Evolutionary conservation across 345 rosid species (phyloP).

Genomic region (Laguncularia racemosa): DNA sequence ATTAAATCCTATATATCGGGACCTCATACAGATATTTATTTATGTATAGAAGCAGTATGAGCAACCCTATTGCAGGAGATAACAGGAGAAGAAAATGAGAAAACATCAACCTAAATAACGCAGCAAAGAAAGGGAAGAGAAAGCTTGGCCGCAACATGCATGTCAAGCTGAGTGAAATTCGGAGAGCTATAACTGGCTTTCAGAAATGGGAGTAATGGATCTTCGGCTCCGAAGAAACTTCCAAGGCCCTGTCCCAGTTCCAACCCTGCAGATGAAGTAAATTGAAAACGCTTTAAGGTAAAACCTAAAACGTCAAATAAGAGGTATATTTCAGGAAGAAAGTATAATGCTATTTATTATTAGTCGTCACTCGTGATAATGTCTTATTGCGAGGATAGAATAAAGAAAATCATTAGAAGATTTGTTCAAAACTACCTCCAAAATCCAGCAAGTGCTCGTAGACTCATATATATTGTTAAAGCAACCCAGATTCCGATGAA

Average conservation of each 20-base stretch:
- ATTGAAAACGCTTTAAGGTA: not conserved
- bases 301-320: not conserved
- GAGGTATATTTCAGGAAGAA: not conserved
- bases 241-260: constrained; percentile 93
- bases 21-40: no score
- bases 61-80: no score
- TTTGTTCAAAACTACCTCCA: constrained; percentile 52
- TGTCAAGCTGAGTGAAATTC: no score
- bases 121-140: no score
- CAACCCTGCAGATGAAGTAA: constrained; percentile 52
- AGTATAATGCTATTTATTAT: not conserved
- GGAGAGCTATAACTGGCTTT: no score
- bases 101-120: no score
- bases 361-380: not conserved
- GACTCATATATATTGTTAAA: constrained; percentile 79
- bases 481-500: constrained; percentile 89
- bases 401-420: not conserved
- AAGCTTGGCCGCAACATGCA: no score
- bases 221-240: constrained; percentile 39
- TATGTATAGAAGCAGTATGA: no score
- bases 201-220: no score
- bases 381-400: not conserved
- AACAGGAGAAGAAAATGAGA: no score
- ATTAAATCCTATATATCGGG: no score
- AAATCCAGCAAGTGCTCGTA: constrained; percentile 75